Evolutionary conservation across 2,329 filamentous ascomycete species (phyloP), one percentile per base, ranked within the genome.

Genomic region (Colletotrichum simmondsii): DNA sequence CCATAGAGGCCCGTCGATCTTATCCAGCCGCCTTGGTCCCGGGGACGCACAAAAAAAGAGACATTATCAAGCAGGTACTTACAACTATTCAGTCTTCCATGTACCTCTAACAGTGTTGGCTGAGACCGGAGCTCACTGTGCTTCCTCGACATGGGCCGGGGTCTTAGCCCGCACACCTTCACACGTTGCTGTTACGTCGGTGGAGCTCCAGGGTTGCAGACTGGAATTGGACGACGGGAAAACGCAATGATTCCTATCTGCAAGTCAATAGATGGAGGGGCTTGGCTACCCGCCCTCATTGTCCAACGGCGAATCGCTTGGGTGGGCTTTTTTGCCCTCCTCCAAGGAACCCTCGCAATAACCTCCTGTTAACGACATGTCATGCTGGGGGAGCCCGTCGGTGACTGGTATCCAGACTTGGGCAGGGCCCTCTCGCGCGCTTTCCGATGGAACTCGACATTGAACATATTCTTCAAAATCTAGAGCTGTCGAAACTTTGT

Each of bases 101-200:
- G 68, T 71, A 73, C 58, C 52, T 73, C n/a, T 37, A 35, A 74
- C 73, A 73, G 70, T 74, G 73, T 52, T 30, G 11, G 10, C 10
- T 26, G 5, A 6, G 14, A 5, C 28, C 14, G 59, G 19, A 30
- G 11, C 3, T 19, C 32, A 74, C 72, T 72, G 72, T 74, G 69
- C 56, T 19, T 28, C 22, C 10, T 32, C 26, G 54, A 68, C 65
- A 65, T 46, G 59, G 68, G 24, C 60, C 37, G 57, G 69, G 64
- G 60, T 54, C 49, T 30, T 52, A 26, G 32, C 60, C 60, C 52
- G 64, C 72, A 64, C 65, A 69, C 72, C 72, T 72, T 61, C 72
- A 68, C 62, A 74, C 71, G 64, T 61, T 68, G 57, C 71, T 73
- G 73, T 74, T 74, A 75, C 71, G 73, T 71, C 52, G 73, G 73